Base-by-base conservation (phyloP, 805 yeast species). In the Metschnikowia dekortorum region DNA sequence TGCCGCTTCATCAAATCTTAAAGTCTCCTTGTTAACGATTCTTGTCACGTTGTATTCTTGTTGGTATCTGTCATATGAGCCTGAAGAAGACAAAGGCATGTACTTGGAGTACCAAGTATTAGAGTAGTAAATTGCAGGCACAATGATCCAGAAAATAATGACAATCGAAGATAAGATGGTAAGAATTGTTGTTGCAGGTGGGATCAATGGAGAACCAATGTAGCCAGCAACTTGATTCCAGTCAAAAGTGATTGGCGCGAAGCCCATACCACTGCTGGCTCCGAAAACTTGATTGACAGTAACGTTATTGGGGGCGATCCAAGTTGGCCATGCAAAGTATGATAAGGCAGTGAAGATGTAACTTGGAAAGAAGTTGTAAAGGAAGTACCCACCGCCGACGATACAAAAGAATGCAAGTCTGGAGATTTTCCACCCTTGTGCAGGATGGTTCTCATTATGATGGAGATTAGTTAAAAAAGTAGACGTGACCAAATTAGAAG, bases 281-380 rank as follows among this genome's bases (percentile, higher is more conserved):
- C 92, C 92, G 56, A 85, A 84, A 14, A 85, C 68, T 59, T 81
- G 85, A 57, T 82, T 83, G 18, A 84, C 75, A n/a, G 75, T 74
- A 47, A 78, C 78, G 61, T 81, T 81, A 39, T 80, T 65, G n/a
- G 81, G 80, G n/a, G 62, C 73, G 43, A 82, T 82, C 89, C 90
- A 85, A 18, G 84, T 73, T 39, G 83, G 78, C 74, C 84, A 82
- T 4, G 83, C 78, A 59, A 86, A 82, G 55, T 73, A 70, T 2
- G 86, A 77, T 52, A 85, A 67, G 13, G 80, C 86, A 31, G 74
- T 74, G 65, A 81, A 80, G 38, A 85, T 66, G 61, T 70, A 83
- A 39, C 73, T 53, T 6, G 59, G 59, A 22, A 56, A 44, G 42
- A 56, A 54, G 51, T 56, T 54, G 48, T 46, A 57, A 32, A 47